Evolutionary conservation across 202 grass and related monocot genomes (phyloP).

Genomic region (Panicum virgatum): DNA sequence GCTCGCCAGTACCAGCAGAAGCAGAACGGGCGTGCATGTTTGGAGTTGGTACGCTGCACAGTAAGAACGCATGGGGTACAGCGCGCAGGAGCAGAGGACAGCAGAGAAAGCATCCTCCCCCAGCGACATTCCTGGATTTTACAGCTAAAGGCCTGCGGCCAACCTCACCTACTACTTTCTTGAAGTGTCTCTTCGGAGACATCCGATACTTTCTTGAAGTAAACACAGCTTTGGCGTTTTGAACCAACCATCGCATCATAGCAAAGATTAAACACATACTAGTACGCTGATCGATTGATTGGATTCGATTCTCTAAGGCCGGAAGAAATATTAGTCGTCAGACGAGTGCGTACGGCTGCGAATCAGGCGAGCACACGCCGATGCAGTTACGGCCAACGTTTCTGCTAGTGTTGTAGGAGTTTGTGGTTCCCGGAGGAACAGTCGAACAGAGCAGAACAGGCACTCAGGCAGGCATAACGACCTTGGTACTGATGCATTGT

Average conservation of each 20-base stretch:
- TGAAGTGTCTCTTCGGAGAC: too few species aligned
- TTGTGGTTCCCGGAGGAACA: not conserved
- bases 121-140: conserved; percentile 5
- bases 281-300: not conserved
- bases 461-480: too few species aligned
- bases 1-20: not conserved
- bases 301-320: not conserved
- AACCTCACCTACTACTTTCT: conserved; percentile 10
- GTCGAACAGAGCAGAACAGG: not conserved
- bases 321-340: not conserved
- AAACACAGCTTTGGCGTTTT: conserved; percentile 6
- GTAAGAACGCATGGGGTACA: conserved; percentile 6
- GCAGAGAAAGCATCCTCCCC: conserved; percentile 13
- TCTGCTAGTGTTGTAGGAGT: not conserved
- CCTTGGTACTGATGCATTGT: not conserved
- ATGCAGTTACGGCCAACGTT: not conserved
- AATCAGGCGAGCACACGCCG: not conserved
- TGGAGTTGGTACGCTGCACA: not conserved
- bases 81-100: conserved; percentile 16
- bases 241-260: not conserved
- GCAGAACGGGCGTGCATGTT: not conserved
- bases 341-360: not conserved
- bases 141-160: conserved; percentile 9
- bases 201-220: conserved; percentile 19
- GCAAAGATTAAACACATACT: not conserved